Evolutionary conservation across 306 rosid species (phyloP).

Genomic region (Rosa rugosa): DNA sequence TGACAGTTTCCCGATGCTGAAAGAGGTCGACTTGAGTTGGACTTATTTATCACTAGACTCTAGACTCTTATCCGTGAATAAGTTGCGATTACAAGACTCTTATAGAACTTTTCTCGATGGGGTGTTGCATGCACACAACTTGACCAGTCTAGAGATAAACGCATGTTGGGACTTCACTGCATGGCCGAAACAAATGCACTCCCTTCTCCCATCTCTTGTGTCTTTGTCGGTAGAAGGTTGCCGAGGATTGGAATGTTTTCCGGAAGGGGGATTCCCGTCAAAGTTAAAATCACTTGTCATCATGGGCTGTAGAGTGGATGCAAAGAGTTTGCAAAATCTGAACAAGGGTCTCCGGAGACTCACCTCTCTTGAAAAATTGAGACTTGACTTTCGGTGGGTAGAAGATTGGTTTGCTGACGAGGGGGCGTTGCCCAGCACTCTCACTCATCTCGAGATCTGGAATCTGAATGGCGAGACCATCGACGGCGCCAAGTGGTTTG

Average conservation of each 20-base stretch:
- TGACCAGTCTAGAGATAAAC: rapidly evolving
- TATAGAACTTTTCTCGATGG: not conserved
- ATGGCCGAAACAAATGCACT: not conserved
- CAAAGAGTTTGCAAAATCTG: not conserved
- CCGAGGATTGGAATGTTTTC: constrained; percentile 20
- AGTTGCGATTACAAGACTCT: no score
- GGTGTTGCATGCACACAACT: not conserved
- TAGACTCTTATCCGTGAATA: no score
- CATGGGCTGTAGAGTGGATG: not conserved
- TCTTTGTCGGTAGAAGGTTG: not conserved
- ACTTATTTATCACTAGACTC: no score
- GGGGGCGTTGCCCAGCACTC: no score
- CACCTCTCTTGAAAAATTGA: not conserved
- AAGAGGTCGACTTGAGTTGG: no score
- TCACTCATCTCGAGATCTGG: no score
- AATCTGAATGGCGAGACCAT: no score
- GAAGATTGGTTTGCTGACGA: no score
- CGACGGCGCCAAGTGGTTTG: constrained; percentile 1
- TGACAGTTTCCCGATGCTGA: not conserved
- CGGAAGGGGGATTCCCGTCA: constrained; percentile 21
- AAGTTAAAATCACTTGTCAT: not conserved
- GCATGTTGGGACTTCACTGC: not conserved
- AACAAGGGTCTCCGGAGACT: not conserved
- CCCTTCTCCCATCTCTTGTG: constrained; percentile 21
- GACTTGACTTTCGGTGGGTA: rapidly evolving